Evolutionary conservation across 371 early-diverging fungal genomes (phyloP), one percentile per base, ranked within the genome.

Genomic region (Saksenaea vasiformis): DNA sequence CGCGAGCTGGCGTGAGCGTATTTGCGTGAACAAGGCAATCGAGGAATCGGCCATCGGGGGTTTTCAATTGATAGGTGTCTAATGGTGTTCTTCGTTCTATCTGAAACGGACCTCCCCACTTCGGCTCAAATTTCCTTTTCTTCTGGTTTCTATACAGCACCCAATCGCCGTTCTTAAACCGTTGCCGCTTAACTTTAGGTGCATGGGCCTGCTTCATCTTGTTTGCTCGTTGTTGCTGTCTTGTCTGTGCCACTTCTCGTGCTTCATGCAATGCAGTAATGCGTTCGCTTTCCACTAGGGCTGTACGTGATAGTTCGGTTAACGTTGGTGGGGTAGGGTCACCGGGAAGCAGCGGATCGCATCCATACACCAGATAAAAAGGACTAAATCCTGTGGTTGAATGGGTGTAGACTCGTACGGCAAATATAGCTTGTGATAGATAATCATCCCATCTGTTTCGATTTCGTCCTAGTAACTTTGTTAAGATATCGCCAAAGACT

Each of bases 311-410:
- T 38, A 38, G 1, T 1, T 38, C 38, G 38, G 0, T 38, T 15
- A 38, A 38, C 11, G 9, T 38, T 9, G 38, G 38, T 1, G 38
- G 11, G 38, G 38, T 38, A 11, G 54, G 14, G 54, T 70, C 66
- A 13, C 64, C 64, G 3, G 70, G 66, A 1, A 70, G 13, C 5
- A 17, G 19, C 0, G 66, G 70, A 3, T 70, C 63, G 19, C 36
- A 8, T n/a, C 70, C 64, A 39, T 70, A 70, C 1, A 56, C 51
- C 34, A 70, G 43, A 15, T 60, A 54, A 38, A 62, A 70, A 10
- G 71, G 71, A 34, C 56, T 56, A 19, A 47, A 58, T 10, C 60
- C 55, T 24, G 61, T 56, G 14, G 54, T 54, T 1, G 54, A 10
- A 51, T 66, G 66, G 3, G 35, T 62, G 24, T 61, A 61, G 26